Base-by-base conservation (phyloP, 2,329 filamentous ascomycete genomes). In the Geosmithia morbida region DNA sequence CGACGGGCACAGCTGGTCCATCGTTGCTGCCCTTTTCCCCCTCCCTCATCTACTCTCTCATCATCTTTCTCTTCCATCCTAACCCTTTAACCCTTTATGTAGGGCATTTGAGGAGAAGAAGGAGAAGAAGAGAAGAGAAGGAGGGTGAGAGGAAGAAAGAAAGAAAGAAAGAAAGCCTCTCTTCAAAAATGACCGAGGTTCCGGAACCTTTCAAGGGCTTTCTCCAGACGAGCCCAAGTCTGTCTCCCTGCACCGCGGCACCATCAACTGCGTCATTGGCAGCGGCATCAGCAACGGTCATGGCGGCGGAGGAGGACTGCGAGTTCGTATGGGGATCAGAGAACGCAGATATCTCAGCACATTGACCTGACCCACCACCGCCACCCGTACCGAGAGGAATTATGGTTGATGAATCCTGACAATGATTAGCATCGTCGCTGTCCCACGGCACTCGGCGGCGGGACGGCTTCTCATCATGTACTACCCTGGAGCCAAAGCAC, bases 381-480 rank as follows among this genome's bases (percentile, higher is more conserved):
- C n/a, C n/a, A n/a, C n/a, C n/a, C n/a, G n/a, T n/a, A n/a, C n/a
- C n/a, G n/a, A n/a, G n/a, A n/a, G n/a, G n/a, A n/a, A 20, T 43
- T 20, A 10, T 16, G 20, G 10, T 29, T 20, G 30, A 14, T 18
- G n/a, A 33, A 17, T 22, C 48, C 17, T 18, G 19, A 43, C 41
- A 7, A 20, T 22, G 3, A 20, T 20, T 18, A 58, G 56, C 50
- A 57, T 58, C 42, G 56, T 58, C 26, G 56, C 55, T 19, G 55
- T 57, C 40, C n/a, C 55, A 58, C 44, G 55, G 55, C 40, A n/a
- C 54, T 58, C 17, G 55, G 55, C 7, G 52, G 51, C 20, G 52
- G n/a, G n/a, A 56, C 37, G 56, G 55, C 44, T 58, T 58, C 50
- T 48, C 48, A 26, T 52, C 55, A 48, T 58, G 55, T 55, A 51